Evolutionary conservation across 345 rosid genomes (phyloP), one percentile per base, ranked within the genome.

Genomic region (Xanthoceras sorbifolium): DNA sequence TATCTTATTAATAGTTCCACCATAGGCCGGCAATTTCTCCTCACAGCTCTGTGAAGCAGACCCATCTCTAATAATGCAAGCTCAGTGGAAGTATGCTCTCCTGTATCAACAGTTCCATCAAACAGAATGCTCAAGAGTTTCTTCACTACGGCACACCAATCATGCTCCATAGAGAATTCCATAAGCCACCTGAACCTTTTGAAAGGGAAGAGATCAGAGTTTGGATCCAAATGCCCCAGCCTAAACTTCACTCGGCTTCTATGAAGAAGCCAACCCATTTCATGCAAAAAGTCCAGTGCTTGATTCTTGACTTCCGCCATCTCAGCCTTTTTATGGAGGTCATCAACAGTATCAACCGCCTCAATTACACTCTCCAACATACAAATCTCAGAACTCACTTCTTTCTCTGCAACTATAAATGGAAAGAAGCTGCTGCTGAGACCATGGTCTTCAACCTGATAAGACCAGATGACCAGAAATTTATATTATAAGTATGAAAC

Each of bases 251-350:
- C 44, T 40, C 82, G 89, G 71, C 80, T 82, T 72, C 92, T 83
- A 64, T 87, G 96, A 76, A 91, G 88, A 81, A 89, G 92, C 96
- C 96, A 91, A 48, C 96, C 93, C 80, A 91, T 83, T 87, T 91
- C 96, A 71, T 89, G 84, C 52, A 91, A 70, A 54, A 91, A 91
- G 72, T 91, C 89, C 76, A 87, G 72, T 6, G 93, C 92, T 77
- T 82, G 87, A 74, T 78, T 83, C 79, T 82, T 91, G 44, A 81
- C 79, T 83, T 83, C 89, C 75, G 75, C 25, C 67, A 73, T 86
- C 77, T 78, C 82, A 46, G 52, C 52, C 23, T 75, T 78, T 20
- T 61, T 62, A 46, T 40, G 18, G 62, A 69, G 77, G 60, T 73
- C 78, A 55, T 73, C 75, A 3, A 75, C 67, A 76, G 69, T 85